Evolutionary conservation across 2,329 filamentous ascomycete species (phyloP).

Genomic region (Talaromyces funiculosus): DNA sequence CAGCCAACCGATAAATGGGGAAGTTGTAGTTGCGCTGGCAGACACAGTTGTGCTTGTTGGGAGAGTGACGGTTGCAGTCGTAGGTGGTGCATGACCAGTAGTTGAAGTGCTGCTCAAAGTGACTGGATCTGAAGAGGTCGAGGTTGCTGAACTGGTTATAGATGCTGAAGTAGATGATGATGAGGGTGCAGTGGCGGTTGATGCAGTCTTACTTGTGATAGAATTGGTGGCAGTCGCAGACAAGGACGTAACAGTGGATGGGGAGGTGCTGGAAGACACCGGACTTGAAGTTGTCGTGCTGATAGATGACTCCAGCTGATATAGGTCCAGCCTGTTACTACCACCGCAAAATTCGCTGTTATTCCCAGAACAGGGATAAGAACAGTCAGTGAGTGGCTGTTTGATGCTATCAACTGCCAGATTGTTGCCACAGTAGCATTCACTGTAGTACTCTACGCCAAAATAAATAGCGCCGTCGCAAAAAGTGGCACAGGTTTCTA

Average conservation of each 20-base stretch:
- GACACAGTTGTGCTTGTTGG: background rate
- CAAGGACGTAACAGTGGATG: background rate
- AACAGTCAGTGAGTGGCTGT: conserved; percentile 7
- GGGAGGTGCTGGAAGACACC: background rate
- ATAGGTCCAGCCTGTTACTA: conserved; percentile 8
- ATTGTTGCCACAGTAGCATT: conserved; percentile 10
- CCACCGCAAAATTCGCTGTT: conserved; percentile 11
- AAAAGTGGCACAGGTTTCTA: conserved; percentile 9
- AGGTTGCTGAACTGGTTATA: background rate
- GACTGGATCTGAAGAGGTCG: background rate
- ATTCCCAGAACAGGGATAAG: conserved; percentile 8
- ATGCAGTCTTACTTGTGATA: background rate
- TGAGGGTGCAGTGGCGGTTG: background rate
- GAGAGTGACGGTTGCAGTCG: background rate
- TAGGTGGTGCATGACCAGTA: background rate
- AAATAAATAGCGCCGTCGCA: conserved; percentile 11
- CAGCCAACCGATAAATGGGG: background rate
- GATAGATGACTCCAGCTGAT: background rate
- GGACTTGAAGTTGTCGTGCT: background rate
- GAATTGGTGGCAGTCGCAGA: background rate
- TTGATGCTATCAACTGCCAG: conserved; percentile 1
- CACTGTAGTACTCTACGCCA: conserved; percentile 8
- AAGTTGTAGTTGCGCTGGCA: background rate
- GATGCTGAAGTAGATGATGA: background rate
- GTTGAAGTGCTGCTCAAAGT: background rate